Base-by-base conservation (phyloP, 352 stramenopile species). In the Globisporangium nagaii region DNA sequence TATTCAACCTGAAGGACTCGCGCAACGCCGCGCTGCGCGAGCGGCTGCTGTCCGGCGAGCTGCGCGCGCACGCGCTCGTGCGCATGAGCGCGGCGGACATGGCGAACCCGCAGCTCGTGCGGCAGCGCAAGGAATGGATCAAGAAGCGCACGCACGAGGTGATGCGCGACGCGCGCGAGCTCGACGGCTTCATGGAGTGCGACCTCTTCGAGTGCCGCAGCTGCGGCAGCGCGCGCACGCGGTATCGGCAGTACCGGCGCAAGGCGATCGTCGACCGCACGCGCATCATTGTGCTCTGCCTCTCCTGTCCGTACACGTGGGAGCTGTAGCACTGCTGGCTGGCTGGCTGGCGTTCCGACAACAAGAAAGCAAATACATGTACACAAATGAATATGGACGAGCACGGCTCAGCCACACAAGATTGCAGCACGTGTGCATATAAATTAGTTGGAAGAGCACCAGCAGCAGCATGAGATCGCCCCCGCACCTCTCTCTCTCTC, bases 231-330 rank as follows among this genome's bases (percentile, higher is more conserved):
- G 74, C 71, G 25, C 71, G 79, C 40, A 93, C 81, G 51, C 72
- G 83, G 47, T 91, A 93, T 48, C 75, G 84, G 40, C 81, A 91
- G 59, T 88, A 80, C 70, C 81, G 84, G 11, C 81, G 84, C 51
- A 92, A 93, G 58, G 81, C 84, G 17, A 84, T 90, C 25, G 84
- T 91, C 32, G 84, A 93, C 61, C 84, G 84, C 59, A 84, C 75
- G 46, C 83, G 84, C 20, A 89, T 93, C 42, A 84, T 93, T 56
- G 70, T 93, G 53, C 73, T 91, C 54, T 93, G 84, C 44, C 65
- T 84, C 8, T 63, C 74, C 43, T 93, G 84, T 68, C 77, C 81
- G 4, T 83, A 87, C 52, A 78, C 74, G 39, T 92, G 84, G 84
- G 81, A 93, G 44, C 51, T 93, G 22, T 93, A 67, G 82, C 37